phyloP scores from a whole-genome alignment of 2,329 filamentous ascomycete species.

The Sporothrix sp. region DNA sequence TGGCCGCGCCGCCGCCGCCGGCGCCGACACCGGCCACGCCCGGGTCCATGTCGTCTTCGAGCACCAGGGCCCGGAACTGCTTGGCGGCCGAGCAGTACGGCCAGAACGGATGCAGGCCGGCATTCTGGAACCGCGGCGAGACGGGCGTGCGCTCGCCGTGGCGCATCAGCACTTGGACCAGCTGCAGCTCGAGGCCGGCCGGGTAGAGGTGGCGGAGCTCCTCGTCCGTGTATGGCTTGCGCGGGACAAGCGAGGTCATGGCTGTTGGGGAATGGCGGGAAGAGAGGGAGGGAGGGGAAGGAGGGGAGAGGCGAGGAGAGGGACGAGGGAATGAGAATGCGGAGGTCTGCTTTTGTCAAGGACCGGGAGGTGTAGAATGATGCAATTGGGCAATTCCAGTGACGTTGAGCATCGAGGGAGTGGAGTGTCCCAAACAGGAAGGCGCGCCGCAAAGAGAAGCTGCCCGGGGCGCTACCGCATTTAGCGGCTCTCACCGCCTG shows the following conservation, averaged over 20 bases:
- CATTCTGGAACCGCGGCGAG: conserved; percentile 76
- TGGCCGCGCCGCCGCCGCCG: conserved; percentile 22
- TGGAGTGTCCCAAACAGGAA: conserved; percentile 1
- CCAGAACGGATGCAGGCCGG: conserved; percentile 62
- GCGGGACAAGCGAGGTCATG: conserved; percentile 73
- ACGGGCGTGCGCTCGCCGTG: conserved; percentile 80
- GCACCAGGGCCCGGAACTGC: conserved; percentile 50
- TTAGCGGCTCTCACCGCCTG: no score
- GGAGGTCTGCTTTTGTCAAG: neutral
- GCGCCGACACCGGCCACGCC: conserved; percentile 36
- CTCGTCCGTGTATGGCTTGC: conserved; percentile 65
- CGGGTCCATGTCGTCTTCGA: conserved; percentile 31
- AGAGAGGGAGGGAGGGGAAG: neutral
- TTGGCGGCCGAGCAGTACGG: conserved; percentile 77
- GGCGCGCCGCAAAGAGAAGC: no score
- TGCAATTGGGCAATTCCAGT: neutral
- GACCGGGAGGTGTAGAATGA: neutral
- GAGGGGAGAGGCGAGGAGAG: neutral
- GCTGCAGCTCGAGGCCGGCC: conserved; percentile 64
- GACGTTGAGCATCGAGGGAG: neutral
- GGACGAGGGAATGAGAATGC: neutral
- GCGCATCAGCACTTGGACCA: conserved; percentile 78
- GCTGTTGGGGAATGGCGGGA: no score
- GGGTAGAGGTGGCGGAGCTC: conserved; percentile 81
- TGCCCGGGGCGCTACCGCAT: no score